These are phyloP conservation scores for Marasmius sp. DNA, from an alignment of 1,284 basidiomycete species.

Conservation along the genomic window DNA sequence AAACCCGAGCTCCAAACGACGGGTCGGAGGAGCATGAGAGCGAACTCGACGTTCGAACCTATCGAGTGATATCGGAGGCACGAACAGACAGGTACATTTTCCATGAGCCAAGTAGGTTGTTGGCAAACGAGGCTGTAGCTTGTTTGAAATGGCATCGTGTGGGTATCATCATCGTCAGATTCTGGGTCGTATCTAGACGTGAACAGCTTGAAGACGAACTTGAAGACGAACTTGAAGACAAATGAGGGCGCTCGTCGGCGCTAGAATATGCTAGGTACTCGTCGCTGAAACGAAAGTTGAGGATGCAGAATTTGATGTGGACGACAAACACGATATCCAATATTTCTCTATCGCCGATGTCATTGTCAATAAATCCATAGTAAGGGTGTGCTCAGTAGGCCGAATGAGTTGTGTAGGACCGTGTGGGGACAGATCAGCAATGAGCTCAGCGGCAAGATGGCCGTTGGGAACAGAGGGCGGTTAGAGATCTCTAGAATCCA, in stretches of 20 bases:
- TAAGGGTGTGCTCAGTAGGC: too few species aligned
- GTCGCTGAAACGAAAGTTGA: conserved; percentile 11
- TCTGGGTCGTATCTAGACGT: background rate
- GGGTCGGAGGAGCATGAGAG: background rate
- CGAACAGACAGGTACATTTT: too few species aligned
- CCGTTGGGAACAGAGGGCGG: background rate
- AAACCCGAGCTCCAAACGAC: conserved; percentile 31
- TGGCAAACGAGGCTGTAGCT: too few species aligned
- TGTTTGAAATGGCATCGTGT: too few species aligned
- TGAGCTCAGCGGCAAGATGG: background rate
- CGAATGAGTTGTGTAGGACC: background rate
- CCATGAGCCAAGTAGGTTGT: background rate
- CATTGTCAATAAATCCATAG: too few species aligned
- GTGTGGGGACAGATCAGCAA: background rate
- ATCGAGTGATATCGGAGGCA: background rate
- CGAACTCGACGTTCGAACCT: background rate
- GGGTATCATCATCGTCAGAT: too few species aligned
- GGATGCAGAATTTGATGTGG: conserved; percentile 15
- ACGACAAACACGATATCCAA: conserved; percentile 4
- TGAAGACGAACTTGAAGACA: background rate
- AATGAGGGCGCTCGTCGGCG: background rate
- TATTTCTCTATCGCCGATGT: too few species aligned
- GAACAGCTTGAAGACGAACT: too few species aligned
- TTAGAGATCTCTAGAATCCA: too few species aligned
- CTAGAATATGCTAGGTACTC: too few species aligned